Conservation (phyloP, 192 early-diverging fungal species). For the Coemansia reversa region DNA sequence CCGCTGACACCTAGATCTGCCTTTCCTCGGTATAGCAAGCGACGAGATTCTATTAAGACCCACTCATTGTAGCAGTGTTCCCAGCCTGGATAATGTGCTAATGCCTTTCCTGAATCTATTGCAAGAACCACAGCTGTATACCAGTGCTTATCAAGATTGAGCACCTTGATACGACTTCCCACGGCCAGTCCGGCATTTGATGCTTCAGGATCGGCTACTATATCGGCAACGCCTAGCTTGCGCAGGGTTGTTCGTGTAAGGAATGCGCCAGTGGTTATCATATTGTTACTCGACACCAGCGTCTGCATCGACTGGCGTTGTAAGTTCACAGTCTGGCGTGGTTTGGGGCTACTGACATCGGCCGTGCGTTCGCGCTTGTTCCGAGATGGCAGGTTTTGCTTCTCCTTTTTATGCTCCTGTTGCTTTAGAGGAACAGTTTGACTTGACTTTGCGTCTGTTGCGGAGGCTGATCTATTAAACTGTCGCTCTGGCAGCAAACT, state of each 20-base stretch:
- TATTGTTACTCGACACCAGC: background rate
- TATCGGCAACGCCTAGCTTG: conserved; percentile 30
- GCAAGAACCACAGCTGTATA: conserved; percentile 34
- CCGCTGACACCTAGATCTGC: conserved; percentile 3
- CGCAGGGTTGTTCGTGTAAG: conserved; percentile 51
- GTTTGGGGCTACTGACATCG: background rate
- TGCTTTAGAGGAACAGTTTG: background rate
- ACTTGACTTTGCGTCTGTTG: background rate
- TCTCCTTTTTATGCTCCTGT: background rate
- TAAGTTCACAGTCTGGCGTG: background rate
- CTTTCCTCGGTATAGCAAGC: conserved; percentile 28
- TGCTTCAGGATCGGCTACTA: conserved; percentile 11
- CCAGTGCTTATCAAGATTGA: conserved; percentile 39
- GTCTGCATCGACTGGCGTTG: background rate
- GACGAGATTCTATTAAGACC: conserved; percentile 37
- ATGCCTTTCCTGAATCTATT: conserved; percentile 21
- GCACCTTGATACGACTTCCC: conserved; percentile 34
- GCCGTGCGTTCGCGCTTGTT: conserved; percentile 6
- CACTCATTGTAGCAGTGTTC: conserved; percentile 50
- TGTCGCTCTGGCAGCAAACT: background rate
- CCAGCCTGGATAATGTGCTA: conserved; percentile 47
- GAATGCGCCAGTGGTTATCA: conserved; percentile 55
- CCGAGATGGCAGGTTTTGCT: conserved; percentile 2
- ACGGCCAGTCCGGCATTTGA: conserved; percentile 10
- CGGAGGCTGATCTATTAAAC: background rate